Evolutionary conservation across 2,329 filamentous ascomycete species (phyloP), one percentile per base, ranked within the genome.

Genomic region (Leptographium wingfieldii): DNA sequence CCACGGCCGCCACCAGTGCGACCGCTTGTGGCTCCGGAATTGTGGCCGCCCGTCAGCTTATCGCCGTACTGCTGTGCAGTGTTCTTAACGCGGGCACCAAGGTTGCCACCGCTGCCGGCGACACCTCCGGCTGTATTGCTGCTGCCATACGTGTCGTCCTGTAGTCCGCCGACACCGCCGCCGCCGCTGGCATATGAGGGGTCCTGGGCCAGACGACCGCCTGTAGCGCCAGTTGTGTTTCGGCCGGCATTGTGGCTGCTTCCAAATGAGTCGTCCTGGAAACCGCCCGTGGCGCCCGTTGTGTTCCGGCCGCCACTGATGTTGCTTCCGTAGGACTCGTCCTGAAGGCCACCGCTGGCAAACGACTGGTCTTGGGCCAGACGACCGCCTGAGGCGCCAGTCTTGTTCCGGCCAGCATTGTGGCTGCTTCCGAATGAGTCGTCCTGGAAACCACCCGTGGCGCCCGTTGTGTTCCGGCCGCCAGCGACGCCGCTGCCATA

Each of bases 21-120:
- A 38, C 38, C 10, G 27, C 76, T 76, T 0, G 76, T 80, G 67
- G 76, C 71, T 5, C 33, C 33, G 9, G 33, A 35, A 5, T 2
- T 35, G 9, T 9, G 6, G 60, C 74, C 67, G 1, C 77, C 74
- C 2, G 70, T 16, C 16, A 35, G 33, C 33, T 54, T 27, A 14
- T 16, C 29, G 25, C 31, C 16, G 31, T 33, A 33, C 25, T 27
- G 33, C 35, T 56, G n/a, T 3, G 16, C n/a, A 1, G 25, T 11
- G 10, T 40, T 22, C 19, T 56, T 29, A 22, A 19, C 35, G n/a
- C 19, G 19, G 5, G 16, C 12, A n/a, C 33, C 22, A 19, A 29
- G 22, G 35, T 33, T 43, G 25, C 55, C 22, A 38, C 35, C 51
- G 33, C 22, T 54, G 58, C 57, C 55, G 54, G 33, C 40, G 12